Base-by-base conservation (phyloP, 1,284 basidiomycete species). In the Ustilago sp. region DNA sequence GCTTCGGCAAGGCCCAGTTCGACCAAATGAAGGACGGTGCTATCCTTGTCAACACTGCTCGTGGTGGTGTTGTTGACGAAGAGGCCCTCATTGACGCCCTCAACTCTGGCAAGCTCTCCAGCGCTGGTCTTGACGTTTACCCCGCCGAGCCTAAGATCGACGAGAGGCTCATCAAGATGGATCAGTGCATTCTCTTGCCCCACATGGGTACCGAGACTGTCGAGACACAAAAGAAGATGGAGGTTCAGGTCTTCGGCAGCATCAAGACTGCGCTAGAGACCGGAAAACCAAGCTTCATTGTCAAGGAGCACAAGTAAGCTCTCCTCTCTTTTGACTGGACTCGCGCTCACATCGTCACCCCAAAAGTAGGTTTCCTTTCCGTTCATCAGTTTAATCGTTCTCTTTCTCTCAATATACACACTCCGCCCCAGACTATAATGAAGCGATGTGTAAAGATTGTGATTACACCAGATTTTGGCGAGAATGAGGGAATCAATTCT, bases 71-170 rank as follows among this genome's bases (percentile, higher is more conserved):
- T 19, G 82, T 88, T 17, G 86, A 88, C 61, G 87, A 88, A 70
- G 53, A 75, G 41, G 82, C 77, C 8, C 65, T 83, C 35, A 80
- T 80, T n/a, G 58, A 66, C 2, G 82, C 82, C 1, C 67, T 83
- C 31, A 64, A 79, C 45, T 59, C 61, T 11, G 75, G 70, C 32
- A 65, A 51, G 50, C 74, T 74, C 56, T 58, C 63, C 82, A 94
- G 92, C 28, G 80, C 93, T n/a, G 95, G 95, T n/a, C 88, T 98
- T 36, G 95, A 97, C 80, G 94, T 96, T 41, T 97, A 90, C 88
- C 74, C 74, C 15, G 74, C 65, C 12, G 75, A 77, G 36, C 75
- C 75, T 17, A 67, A 73, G 41, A 74, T 74, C 58, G 75, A 77
- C 63, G 51, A 68, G 17, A 45, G 75, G 7, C 59, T 77, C 7